Conservation (phyloP, 257 asterid genomes). For the Penstemon eatonii region DNA sequence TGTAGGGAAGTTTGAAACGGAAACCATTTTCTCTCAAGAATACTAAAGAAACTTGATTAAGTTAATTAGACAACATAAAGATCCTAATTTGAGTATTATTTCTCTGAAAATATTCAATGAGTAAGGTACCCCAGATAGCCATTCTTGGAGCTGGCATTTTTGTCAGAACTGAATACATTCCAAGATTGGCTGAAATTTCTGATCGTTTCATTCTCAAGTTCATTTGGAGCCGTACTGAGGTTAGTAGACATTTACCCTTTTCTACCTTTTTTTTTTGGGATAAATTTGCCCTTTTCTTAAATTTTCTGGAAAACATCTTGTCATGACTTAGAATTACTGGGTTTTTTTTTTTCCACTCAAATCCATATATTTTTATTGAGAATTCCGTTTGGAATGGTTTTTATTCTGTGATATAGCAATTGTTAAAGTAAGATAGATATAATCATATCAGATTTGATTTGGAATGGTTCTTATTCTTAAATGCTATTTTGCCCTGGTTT, state of each 20-base stretch:
- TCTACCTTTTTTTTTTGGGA: not conserved
- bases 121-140: constrained; percentile 49
- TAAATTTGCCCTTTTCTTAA: not conserved
- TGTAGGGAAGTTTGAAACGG: too few species aligned
- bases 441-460: not conserved
- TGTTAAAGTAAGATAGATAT: not conserved
- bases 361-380: not conserved
- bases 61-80: not conserved
- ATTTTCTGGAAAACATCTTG: not conserved
- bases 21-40: too few species aligned
- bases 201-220: constrained; percentile 49
- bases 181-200: constrained; percentile 64
- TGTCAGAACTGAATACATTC: constrained; percentile 61
- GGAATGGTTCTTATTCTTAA: too few species aligned
- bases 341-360: not conserved
- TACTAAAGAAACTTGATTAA: too few species aligned
- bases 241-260: constrained; percentile 7
- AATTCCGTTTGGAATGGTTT: not conserved
- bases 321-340: not conserved
- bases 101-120: constrained; percentile 22
- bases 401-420: not conserved
- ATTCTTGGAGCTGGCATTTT: constrained; percentile 77
- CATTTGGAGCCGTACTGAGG: constrained; percentile 81
- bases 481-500: not conserved
- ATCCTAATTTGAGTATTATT: not conserved